Percentiles rank a stretch among this genome's conserved stretches.
phyloP scores from a whole-genome alignment of 2,329 filamentous ascomycete genomes.

The Aspergillus japonicus region DNA sequence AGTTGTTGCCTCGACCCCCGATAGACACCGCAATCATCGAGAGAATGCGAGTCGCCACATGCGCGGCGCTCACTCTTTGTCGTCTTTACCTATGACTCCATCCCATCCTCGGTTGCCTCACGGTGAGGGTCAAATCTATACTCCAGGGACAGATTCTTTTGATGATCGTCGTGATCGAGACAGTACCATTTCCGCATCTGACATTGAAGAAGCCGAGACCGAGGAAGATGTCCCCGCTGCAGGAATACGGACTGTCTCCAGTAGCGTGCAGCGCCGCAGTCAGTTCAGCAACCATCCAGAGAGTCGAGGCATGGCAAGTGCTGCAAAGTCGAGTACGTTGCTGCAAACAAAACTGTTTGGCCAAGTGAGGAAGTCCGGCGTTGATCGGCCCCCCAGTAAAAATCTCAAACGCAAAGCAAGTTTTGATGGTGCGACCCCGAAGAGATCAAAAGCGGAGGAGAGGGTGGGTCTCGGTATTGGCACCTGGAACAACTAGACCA shows the following conservation, averaged over 20 bases:
- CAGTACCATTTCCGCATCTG: slow-evolving; percentile 75
- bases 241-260: slow-evolving; percentile 74
- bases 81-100: slow-evolving; percentile 78
- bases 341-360: slow-evolving; percentile 66
- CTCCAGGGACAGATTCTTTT: slow-evolving; percentile 56
- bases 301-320: slow-evolving; percentile 35
- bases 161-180: slow-evolving; percentile 66
- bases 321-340: slow-evolving; percentile 46
- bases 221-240: slow-evolving; percentile 70
- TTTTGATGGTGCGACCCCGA: slow-evolving; percentile 41
- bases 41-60: slow-evolving; percentile 60
- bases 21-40: slow-evolving; percentile 51
- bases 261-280: slow-evolving; percentile 67
- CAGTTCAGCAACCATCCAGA: slow-evolving; percentile 43
- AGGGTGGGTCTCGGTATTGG: slow-evolving; percentile 59
- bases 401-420: slow-evolving; percentile 42
- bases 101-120: slow-evolving; percentile 53
- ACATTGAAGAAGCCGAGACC: slow-evolving; percentile 52
- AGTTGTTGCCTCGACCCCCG: slow-evolving; percentile 71
- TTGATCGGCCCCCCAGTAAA: slow-evolving; percentile 32
- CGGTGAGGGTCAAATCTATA: slow-evolving; percentile 56
- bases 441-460: slow-evolving; percentile 52
- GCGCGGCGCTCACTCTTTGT: slow-evolving; percentile 77
- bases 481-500: slow-evolving; percentile 29
- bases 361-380: slow-evolving; percentile 57